These are phyloP conservation scores for Phylloporus arenicola DNA, from an alignment of 768 basidiomycete species.

Conservation along the genomic window DNA sequence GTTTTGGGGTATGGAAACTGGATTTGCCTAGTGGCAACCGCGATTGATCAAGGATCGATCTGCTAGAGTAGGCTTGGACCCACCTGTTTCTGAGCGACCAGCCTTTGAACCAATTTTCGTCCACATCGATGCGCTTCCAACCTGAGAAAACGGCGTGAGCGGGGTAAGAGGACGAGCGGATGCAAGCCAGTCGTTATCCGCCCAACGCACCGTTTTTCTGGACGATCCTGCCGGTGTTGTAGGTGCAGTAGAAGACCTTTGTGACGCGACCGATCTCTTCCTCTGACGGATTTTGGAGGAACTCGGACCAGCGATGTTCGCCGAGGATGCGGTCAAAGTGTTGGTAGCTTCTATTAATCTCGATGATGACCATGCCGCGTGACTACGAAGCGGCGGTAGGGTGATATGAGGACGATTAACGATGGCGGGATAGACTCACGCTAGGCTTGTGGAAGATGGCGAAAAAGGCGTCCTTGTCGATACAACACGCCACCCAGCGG, in stretches of 20 bases:
- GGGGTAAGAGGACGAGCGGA: not conserved
- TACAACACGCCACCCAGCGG: constrained; percentile 40
- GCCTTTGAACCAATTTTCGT: constrained; percentile 39
- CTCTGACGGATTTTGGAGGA: constrained; percentile 29
- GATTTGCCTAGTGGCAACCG: constrained; percentile 21
- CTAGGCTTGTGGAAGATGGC: constrained; percentile 42
- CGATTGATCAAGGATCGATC: constrained; percentile 1
- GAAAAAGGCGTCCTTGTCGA: constrained; percentile 31
- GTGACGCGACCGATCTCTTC: constrained; percentile 28
- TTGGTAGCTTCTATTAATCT: constrained; percentile 30
- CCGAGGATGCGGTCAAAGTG: constrained; percentile 37
- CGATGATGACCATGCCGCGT: constrained; percentile 42
- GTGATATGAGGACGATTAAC: not conserved
- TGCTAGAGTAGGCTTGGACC: not conserved
- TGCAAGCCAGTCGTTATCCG: not conserved
- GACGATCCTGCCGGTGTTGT: constrained; percentile 35
- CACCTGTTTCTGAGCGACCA: constrained; percentile 27
- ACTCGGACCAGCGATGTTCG: constrained; percentile 38
- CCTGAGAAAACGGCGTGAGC: constrained; percentile 23
- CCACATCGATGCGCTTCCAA: constrained; percentile 43
- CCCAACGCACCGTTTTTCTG: constrained; percentile 39
- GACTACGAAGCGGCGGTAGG: constrained; percentile 24
- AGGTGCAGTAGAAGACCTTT: constrained; percentile 38
- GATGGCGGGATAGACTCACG: constrained; percentile 27
- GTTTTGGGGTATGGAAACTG: constrained; percentile 38